phyloP scores from a whole-genome alignment of 176 grass and related monocot genomes.

The Carex littledalei region DNA sequence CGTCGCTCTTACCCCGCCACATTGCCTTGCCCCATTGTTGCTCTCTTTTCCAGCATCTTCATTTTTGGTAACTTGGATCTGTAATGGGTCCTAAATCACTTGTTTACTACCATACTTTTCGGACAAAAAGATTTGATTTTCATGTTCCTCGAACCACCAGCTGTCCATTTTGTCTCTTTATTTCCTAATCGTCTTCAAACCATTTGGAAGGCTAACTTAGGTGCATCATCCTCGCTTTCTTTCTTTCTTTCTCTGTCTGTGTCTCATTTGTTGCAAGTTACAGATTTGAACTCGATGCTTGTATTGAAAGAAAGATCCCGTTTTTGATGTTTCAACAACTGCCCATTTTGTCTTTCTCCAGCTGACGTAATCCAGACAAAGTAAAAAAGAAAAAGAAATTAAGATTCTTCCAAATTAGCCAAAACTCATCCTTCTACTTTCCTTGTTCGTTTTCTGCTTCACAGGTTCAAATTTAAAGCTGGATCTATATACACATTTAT shows the following conservation, averaged over 20 bases:
- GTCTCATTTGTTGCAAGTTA: background rate
- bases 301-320: constrained; percentile 35
- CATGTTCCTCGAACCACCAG: constrained; percentile 14
- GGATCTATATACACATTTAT: constrained; percentile 16
- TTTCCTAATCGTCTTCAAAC: background rate
- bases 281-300: background rate
- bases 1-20: background rate
- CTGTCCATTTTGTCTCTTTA: constrained; percentile 2
- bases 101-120: background rate
- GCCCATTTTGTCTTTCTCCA: constrained; percentile 22
- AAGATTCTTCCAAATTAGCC: constrained; percentile 5
- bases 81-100: constrained; percentile 17
- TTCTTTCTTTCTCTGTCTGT: background rate
- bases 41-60: constrained; percentile 13
- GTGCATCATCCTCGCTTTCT: background rate
- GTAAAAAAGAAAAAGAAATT: background rate
- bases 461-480: constrained; percentile 8
- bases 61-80: constrained; percentile 12
- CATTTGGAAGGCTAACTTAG: background rate
- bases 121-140: constrained; percentile 20
- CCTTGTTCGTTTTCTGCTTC: background rate
- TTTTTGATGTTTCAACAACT: constrained; percentile 36
- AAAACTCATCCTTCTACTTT: background rate
- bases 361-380: background rate
- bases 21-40: constrained; percentile 13